Evolutionary conservation across 1,284 basidiomycete species (phyloP).

Genomic region (Ganoderma leucocontextum): DNA sequence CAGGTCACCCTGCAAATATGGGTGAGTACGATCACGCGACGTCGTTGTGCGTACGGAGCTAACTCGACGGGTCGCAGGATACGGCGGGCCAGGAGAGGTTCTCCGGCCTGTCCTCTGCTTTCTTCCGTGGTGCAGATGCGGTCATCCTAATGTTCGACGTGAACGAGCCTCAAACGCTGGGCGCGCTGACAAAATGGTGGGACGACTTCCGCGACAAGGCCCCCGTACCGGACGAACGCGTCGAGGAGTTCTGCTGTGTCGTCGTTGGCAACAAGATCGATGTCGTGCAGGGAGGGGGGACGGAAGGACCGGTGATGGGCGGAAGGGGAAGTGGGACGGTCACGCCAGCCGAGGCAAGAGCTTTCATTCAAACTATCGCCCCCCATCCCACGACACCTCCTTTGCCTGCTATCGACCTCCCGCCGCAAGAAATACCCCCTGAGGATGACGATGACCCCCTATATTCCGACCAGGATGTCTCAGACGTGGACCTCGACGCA

Average conservation of each 20-base stretch:
- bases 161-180: constrained; percentile 66
- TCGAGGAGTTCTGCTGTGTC: constrained; percentile 72
- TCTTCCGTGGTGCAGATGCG: constrained; percentile 85
- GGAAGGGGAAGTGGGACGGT: constrained; percentile 31
- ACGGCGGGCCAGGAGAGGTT: constrained; percentile 88
- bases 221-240: constrained; percentile 69
- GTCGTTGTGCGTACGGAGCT: background rate
- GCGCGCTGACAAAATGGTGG: constrained; percentile 78
- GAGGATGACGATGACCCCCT: constrained; percentile 18
- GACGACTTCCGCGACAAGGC: constrained; percentile 71
- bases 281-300: constrained; percentile 42
- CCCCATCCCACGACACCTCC: constrained; percentile 48
- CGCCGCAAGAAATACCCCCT: constrained; percentile 18
- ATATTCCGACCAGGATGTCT: constrained; percentile 27
- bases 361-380: constrained; percentile 65
- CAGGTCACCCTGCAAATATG: constrained; percentile 79
- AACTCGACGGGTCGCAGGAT: constrained; percentile 52
- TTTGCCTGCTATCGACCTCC: constrained; percentile 36
- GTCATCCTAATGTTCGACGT: constrained; percentile 84
- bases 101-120: constrained; percentile 79
- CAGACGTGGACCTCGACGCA: constrained; percentile 30
- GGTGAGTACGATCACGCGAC: constrained; percentile 53
- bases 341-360: constrained; percentile 47
- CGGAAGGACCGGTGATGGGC: background rate
- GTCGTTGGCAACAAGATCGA: constrained; percentile 87